These are phyloP conservation scores for Penicillium janthinellum DNA, from an alignment of 2,329 filamentous ascomycete genomes.

Conservation along the genomic window DNA sequence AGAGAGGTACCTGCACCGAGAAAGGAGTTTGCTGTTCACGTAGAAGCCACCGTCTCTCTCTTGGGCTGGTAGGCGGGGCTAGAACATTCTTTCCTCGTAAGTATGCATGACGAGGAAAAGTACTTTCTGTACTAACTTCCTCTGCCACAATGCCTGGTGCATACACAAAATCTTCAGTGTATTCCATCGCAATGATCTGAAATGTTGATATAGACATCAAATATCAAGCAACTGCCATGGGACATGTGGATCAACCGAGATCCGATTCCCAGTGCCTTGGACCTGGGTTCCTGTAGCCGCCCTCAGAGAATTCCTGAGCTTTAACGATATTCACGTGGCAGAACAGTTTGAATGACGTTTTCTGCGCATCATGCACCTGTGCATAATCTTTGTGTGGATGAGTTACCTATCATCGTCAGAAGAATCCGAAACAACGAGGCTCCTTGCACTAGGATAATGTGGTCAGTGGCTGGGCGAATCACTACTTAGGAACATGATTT, in stretches of 20 bases:
- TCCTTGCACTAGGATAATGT: not conserved
- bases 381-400: not conserved
- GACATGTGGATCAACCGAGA: constrained; percentile 29
- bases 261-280: constrained; percentile 25
- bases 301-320: constrained; percentile 16
- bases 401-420: not conserved
- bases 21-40: not conserved
- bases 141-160: not conserved
- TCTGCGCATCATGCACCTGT: not conserved
- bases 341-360: constrained; percentile 13
- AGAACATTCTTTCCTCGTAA: not conserved
- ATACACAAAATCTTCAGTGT: not conserved
- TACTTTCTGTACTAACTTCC: not conserved
- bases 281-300: constrained; percentile 17
- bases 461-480: not conserved
- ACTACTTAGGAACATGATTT: not conserved
- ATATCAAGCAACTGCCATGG: constrained; percentile 15
- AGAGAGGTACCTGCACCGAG: not conserved
- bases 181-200: not conserved
- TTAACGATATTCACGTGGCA: constrained; percentile 20
- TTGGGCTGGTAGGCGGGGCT: not conserved
- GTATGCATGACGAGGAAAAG: not conserved
- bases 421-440: not conserved
- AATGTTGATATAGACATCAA: not conserved
- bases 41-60: not conserved